Percentiles rank a stretch among this genome's conserved stretches.
phyloP scores from a whole-genome alignment of 2,329 filamentous ascomycete species.

The Fusarium mundagurra region DNA sequence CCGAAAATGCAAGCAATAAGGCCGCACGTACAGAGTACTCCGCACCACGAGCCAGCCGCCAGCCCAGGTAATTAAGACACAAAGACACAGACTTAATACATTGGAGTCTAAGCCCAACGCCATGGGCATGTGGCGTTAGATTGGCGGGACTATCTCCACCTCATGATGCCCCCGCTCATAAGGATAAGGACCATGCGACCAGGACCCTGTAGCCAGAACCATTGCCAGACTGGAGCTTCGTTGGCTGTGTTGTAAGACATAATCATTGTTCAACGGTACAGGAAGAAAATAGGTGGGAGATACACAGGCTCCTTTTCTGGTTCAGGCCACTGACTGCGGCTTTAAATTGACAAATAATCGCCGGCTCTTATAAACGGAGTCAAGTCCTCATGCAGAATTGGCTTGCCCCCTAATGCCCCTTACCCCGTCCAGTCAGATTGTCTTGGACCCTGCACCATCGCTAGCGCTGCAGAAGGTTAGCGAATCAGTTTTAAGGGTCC shows the following conservation, averaged over 20 bases:
- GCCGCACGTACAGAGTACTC: background rate
- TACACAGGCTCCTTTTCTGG: background rate
- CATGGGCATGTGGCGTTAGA: slow-evolving; percentile 30
- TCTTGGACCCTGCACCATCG: slow-evolving; percentile 39
- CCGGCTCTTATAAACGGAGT: slow-evolving; percentile 1
- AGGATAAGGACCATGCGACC: background rate
- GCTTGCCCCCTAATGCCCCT: slow-evolving; percentile 29
- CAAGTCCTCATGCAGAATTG: slow-evolving; percentile 12
- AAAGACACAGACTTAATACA: background rate
- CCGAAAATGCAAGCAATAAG: background rate
- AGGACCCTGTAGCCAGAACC: background rate
- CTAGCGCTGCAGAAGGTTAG: slow-evolving; percentile 25
- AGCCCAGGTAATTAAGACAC: background rate
- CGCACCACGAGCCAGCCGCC: background rate
- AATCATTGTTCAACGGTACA: background rate
- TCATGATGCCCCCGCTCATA: slow-evolving; percentile 25
- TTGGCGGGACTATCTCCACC: slow-evolving; percentile 31
- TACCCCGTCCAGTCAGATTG: slow-evolving; percentile 19
- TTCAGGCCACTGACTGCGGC: background rate
- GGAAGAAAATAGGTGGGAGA: background rate
- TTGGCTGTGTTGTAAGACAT: background rate
- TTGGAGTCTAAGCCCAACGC: slow-evolving; percentile 12
- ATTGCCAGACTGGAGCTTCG: background rate
- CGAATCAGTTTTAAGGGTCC: slow-evolving; percentile 29
- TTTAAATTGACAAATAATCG: background rate